Evolutionary conservation across 1,139 yeast genomes (phyloP).

Genomic region (Blastobotrys indianensis): DNA sequence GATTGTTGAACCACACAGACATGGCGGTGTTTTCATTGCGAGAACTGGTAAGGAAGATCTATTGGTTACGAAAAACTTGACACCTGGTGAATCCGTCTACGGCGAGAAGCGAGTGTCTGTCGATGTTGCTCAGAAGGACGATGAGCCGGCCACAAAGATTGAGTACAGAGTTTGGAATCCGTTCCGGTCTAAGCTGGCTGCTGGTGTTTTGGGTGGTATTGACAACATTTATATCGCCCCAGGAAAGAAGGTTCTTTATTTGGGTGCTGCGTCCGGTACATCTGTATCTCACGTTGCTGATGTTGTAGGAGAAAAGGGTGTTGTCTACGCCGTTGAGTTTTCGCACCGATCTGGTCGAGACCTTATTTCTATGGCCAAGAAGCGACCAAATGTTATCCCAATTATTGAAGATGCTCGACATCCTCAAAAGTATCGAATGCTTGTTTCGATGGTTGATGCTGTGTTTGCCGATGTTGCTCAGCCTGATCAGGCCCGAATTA

Average conservation of each 20-base stretch:
- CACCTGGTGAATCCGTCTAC: constrained; percentile 93
- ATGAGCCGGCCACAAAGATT: constrained; percentile 72
- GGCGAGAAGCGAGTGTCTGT: constrained; percentile 95
- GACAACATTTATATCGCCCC: constrained; percentile 97
- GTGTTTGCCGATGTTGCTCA: constrained; percentile 99
- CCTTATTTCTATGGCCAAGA: constrained; percentile 98
- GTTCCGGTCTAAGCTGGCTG: constrained; percentile 98
- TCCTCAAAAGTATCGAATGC: constrained; percentile 99
- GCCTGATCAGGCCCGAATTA: constrained; percentile 99
- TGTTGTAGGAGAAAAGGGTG: constrained; percentile 98
- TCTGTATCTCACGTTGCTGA: constrained; percentile 98
- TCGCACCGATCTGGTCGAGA: constrained; percentile 99
- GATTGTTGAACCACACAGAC: constrained; percentile 97
- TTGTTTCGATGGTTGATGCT: constrained; percentile 96
- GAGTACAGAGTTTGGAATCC: constrained; percentile 99
- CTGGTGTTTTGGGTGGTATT: constrained; percentile 99
- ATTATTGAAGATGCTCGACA: constrained; percentile 99
- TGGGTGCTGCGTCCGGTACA: constrained; percentile 99
- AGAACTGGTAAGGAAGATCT: constrained; percentile 96
- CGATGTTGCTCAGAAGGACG: constrained; percentile 89
- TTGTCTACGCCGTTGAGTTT: constrained; percentile 97
- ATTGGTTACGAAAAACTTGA: constrained; percentile 90
- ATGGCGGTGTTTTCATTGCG: constrained; percentile 92
- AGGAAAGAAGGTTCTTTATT: constrained; percentile 93
- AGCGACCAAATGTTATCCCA: constrained; percentile 98